Conservation (phyloP, 2,329 filamentous ascomycete species). For the Penicillium psychrosexuale region DNA sequence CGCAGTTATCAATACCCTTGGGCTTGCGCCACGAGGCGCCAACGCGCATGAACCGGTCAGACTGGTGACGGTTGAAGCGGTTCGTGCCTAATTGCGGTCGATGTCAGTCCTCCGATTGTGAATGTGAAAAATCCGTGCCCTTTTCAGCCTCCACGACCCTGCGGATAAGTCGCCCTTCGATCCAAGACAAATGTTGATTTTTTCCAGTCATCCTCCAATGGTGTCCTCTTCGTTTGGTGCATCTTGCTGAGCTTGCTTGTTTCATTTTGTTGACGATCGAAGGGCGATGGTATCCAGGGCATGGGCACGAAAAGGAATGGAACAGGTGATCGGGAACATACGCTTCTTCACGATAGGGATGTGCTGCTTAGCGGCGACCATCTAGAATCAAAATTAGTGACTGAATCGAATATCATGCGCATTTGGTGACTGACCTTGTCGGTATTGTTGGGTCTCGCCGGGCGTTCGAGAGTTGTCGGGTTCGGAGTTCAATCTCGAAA, state of each 20-base stretch:
- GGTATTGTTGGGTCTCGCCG: conserved; percentile 44
- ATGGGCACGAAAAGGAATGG: conserved; percentile 8
- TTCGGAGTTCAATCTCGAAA: conserved; percentile 41
- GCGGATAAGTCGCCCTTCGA: conserved; percentile 8
- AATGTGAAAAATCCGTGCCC: neutral
- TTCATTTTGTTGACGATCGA: conserved; percentile 14
- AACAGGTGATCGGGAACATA: conserved; percentile 57
- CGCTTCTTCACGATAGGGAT: conserved; percentile 99
- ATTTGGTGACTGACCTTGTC: conserved; percentile 41
- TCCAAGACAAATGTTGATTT: neutral
- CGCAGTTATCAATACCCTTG: conserved; percentile 99
- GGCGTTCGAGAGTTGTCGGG: conserved; percentile 44
- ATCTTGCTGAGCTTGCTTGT: neutral
- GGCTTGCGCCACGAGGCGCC: conserved; percentile 95
- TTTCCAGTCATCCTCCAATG: neutral
- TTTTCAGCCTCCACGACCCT: conserved; percentile 2
- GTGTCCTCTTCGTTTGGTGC: neutral
- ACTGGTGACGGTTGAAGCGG: conserved; percentile 96
- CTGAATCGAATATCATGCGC: conserved; percentile 5
- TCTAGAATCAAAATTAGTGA: conserved; percentile 47
- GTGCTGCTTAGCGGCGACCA: conserved; percentile 99
- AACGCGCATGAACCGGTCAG: conserved; percentile 92
- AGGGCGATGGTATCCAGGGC: conserved; percentile 23
- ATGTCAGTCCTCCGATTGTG: conserved; percentile 42
- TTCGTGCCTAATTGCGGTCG: conserved; percentile 67